Base-by-base conservation (phyloP, 208 protist species). In the Trichomonas vaginalis region DNA sequence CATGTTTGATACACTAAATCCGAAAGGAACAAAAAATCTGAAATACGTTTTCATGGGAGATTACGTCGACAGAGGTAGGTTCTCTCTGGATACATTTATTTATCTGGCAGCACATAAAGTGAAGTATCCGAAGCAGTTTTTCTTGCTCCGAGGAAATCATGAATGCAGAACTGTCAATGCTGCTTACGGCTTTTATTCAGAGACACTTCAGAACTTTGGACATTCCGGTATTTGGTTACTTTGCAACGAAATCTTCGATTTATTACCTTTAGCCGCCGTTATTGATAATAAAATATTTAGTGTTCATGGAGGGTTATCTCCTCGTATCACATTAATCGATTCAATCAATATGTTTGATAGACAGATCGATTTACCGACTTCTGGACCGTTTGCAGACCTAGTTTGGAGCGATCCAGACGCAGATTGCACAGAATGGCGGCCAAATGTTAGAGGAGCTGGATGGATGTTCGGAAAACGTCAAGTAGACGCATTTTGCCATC, bases 21-120 rank as follows among this genome's bases (percentile, higher is more conserved):
- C 56, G 21, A 70, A 70, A 27, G n/a, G n/a, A 6, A 70, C 21
- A 27, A 83, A 83, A 83, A 98, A 99, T 97, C 99, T 98, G 15
- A 99, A 99, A 96, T 99, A 99, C 96, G 97, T 99, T 14, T 99
- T 99, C 97, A 98, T 99, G 97, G 97, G 96, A 47, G 95, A 96
- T 88, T 96, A 96, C 39, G 95, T 96, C 2, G 95, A 96, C 32
- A 27, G 95, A 96, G 96, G 96, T 17, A 46, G 37, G 3, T 97
- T 96, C 49, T 96, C 96, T 23, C 46, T 86, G 6, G 96, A 97
- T 95, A 95, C 87, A 37, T 45, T 97, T 37, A 51, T 95, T 17
- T 49, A 96, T 42, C 95, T 97, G 0, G 14, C 56, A 8, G 10
- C 96, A 42, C 96, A 42, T 49, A 86, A 96, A 95, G 96, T 99